These are phyloP conservation scores for Saccharomycopsis babjevae DNA, from an alignment of 805 yeast genomes.

Conservation along the genomic window DNA sequence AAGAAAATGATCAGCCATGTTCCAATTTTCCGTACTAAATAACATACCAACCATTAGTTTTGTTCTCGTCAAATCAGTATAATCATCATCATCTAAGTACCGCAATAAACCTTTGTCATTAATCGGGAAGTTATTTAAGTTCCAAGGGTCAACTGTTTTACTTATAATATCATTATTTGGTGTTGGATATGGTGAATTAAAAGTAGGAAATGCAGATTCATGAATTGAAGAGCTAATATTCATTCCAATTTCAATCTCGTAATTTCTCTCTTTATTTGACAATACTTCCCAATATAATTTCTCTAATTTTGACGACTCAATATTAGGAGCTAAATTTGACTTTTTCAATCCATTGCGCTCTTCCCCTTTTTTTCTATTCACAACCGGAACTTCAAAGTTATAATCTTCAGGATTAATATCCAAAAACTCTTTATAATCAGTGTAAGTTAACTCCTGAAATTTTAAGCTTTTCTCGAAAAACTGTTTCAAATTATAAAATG, in stretches of 20 bases:
- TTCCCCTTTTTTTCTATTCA: background rate
- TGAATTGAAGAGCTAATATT: constrained; percentile 28
- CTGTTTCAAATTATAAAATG: constrained; percentile 45
- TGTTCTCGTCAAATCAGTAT: constrained; percentile 33
- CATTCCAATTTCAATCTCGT: constrained; percentile 30
- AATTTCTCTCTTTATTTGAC: constrained; percentile 22
- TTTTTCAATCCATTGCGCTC: background rate
- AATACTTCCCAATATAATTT: constrained; percentile 34
- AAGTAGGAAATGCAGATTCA: constrained; percentile 31
- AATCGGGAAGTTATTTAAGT: constrained; percentile 44
- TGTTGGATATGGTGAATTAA: constrained; percentile 12
- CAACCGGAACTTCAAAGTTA: background rate
- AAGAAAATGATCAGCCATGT: constrained; percentile 49
- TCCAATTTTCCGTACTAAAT: constrained; percentile 48
- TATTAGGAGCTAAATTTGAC: background rate
- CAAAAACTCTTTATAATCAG: constrained; percentile 6
- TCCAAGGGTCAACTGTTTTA: constrained; percentile 37
- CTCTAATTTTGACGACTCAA: constrained; percentile 27
- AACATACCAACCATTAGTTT: constrained; percentile 42
- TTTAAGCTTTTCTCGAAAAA: constrained; percentile 46
- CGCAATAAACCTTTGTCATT: constrained; percentile 39
- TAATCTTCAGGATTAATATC: constrained; percentile 10
- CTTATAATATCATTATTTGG: constrained; percentile 2
- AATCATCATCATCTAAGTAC: constrained; percentile 34
- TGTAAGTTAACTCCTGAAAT: constrained; percentile 23